These are phyloP conservation scores for Magnaporthiopsis poae DNA, from an alignment of 2,329 filamentous ascomycete genomes.

Conservation along the genomic window DNA sequence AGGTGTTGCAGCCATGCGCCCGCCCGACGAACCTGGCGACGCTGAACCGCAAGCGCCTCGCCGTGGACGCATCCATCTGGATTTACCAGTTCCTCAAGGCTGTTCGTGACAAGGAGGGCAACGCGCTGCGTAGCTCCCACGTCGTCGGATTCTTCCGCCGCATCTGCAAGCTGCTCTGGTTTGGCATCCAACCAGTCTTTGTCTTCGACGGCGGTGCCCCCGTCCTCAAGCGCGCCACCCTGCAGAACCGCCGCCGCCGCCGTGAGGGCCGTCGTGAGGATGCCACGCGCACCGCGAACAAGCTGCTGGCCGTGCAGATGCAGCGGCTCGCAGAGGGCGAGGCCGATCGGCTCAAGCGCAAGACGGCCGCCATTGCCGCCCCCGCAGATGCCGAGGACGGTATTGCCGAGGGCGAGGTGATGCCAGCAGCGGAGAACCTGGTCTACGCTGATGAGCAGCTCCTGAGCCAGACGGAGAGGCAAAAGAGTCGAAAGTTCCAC, in stretches of 20 bases:
- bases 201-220: conserved; percentile 96
- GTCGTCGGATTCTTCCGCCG: conserved; percentile 95
- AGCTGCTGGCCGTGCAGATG: conserved; percentile 87
- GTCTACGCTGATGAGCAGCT: conserved; percentile 87
- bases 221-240: conserved; percentile 79
- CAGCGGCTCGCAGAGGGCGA: conserved; percentile 79
- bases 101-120: conserved; percentile 95
- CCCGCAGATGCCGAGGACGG: conserved; percentile 38
- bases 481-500: conserved; percentile 65
- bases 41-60: conserved; percentile 88
- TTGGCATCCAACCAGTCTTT: conserved; percentile 91
- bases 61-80: conserved; percentile 97
- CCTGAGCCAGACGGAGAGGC: conserved; percentile 67
- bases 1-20: conserved; percentile 86
- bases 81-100: conserved; percentile 99
- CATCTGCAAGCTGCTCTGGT: conserved; percentile 95
- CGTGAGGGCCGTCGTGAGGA: conserved; percentile 86
- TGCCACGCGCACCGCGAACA: conserved; percentile 82
- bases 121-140: conserved; percentile 89
- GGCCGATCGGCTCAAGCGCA: conserved; percentile 46
- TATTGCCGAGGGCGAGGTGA: conserved; percentile 49
- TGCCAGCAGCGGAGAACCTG: conserved; percentile 58
- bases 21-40: conserved; percentile 93
- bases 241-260: conserved; percentile 64
- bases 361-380: conserved; percentile 26